These are phyloP conservation scores for Schizothecium vesticola DNA, from an alignment of 495 filamentous ascomycete species.

Conservation along the genomic window DNA sequence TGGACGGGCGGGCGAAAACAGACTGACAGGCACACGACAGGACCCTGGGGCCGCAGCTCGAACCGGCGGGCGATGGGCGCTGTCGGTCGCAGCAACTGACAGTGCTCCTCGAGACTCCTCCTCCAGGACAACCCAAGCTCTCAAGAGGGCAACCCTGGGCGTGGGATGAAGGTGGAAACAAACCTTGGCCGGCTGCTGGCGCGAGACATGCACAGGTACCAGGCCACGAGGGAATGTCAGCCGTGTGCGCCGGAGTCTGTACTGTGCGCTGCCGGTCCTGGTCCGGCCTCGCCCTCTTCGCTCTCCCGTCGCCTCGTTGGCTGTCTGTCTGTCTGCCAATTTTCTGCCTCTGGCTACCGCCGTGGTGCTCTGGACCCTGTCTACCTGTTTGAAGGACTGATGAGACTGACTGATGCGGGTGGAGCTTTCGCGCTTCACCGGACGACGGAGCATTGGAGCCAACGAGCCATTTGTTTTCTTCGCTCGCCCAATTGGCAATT, in stretches of 20 bases:
- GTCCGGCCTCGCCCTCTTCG: background rate
- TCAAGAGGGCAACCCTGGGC: background rate
- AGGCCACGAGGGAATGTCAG: background rate
- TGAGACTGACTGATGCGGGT: slow-evolving; percentile 11
- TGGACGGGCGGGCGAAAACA: background rate
- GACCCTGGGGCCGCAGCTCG: background rate
- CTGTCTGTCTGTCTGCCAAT: background rate
- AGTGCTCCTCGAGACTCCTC: background rate
- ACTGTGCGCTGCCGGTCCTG: background rate
- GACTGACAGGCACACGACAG: background rate
- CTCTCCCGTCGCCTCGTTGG: background rate
- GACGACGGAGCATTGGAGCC: slow-evolving; percentile 8
- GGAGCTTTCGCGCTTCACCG: slow-evolving; percentile 8
- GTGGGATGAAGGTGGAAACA: background rate
- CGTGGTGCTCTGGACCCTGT: slow-evolving; percentile 1
- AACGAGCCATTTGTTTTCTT: slow-evolving; percentile 21
- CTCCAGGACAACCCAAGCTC: background rate
- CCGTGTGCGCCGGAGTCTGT: background rate
- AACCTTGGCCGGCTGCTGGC: background rate
- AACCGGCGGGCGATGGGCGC: background rate
- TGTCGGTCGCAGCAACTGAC: background rate
- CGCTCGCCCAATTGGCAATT: slow-evolving; percentile 4
- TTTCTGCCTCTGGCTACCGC: background rate
- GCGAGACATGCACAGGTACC: background rate
- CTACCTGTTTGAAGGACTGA: background rate